phyloP scores from a whole-genome alignment of 2,329 filamentous ascomycete species.

The Leptodontidium sp. region DNA sequence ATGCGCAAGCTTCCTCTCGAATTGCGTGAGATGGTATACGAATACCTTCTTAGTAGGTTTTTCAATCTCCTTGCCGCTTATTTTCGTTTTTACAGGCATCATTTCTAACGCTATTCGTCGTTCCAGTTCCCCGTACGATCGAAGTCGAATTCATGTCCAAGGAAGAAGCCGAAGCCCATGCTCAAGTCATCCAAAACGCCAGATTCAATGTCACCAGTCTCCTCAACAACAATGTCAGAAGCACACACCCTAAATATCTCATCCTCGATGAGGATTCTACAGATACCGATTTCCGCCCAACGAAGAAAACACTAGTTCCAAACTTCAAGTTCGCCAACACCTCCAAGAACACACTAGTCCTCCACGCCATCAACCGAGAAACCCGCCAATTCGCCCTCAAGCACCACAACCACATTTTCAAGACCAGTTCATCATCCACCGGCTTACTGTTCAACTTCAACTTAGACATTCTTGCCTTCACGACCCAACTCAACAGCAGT shows the following conservation, averaged over 20 bases:
- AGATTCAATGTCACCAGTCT: not conserved
- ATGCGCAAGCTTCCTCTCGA: slow-evolving; percentile 15
- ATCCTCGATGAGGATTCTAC: not conserved
- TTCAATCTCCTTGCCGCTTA: not conserved
- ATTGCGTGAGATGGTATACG: not conserved
- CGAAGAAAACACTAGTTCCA: slow-evolving; percentile 4
- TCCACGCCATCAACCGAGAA: slow-evolving; percentile 9
- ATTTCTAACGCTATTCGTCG: not conserved
- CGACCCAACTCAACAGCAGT: not conserved
- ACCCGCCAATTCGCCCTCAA: not conserved
- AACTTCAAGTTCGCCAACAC: slow-evolving; percentile 15
- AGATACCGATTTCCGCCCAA: not conserved
- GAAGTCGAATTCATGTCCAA: slow-evolving; percentile 7
- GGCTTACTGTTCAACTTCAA: slow-evolving; percentile 11
- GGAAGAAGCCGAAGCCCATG: not conserved
- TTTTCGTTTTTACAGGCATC: too few relatives aligned
- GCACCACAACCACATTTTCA: not conserved
- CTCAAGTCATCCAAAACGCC: slow-evolving; percentile 1
- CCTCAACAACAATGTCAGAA: not conserved
- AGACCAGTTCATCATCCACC: not conserved
- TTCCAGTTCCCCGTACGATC: slow-evolving; percentile 5
- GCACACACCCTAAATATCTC: not conserved
- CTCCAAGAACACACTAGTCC: slow-evolving; percentile 4
- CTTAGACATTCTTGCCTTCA: slow-evolving; percentile 1
- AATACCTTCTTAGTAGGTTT: not conserved